Evolutionary conservation across 768 basidiomycete species (phyloP).

Genomic region (Auricularia sp.): DNA sequence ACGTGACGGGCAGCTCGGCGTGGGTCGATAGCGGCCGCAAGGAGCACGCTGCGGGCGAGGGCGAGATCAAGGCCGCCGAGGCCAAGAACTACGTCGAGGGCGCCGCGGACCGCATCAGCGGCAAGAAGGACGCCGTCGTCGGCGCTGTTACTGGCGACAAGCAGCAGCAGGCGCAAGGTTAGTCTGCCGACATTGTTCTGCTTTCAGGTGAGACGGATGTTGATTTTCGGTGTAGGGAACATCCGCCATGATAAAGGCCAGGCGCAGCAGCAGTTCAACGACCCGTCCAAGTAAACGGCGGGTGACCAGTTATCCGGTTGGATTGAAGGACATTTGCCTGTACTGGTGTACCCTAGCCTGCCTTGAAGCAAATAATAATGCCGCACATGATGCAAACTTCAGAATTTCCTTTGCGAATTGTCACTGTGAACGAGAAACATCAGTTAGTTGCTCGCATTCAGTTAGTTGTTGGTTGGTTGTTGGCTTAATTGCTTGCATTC

Average conservation of each 20-base stretch:
- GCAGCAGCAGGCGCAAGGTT: conserved; percentile 7
- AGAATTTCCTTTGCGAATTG: too few species aligned
- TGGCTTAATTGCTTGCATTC: too few species aligned
- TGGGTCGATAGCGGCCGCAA: conserved; percentile 9
- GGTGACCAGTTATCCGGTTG: too few species aligned
- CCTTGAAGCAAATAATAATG: too few species aligned
- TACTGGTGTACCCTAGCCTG: too few species aligned
- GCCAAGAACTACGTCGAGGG: conserved; percentile 8
- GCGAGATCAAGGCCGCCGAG: conserved; percentile 15
- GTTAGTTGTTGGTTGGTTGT: too few species aligned
- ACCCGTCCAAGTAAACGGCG: conserved; percentile 11
- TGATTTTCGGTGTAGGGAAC: conserved; percentile 32
- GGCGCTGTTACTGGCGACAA: conserved; percentile 16
- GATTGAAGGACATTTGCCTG: too few species aligned
- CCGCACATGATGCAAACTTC: too few species aligned
- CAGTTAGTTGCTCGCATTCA: too few species aligned
- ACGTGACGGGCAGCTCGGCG: conserved; percentile 6
- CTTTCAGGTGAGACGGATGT: background rate
- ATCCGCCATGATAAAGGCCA: conserved; percentile 44
- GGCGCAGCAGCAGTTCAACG: conserved; percentile 44
- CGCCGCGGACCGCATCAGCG: conserved; percentile 9
- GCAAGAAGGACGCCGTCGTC: conserved; percentile 11
- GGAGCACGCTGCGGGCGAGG: conserved; percentile 15
- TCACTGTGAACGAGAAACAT: too few species aligned
- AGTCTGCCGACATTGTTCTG: background rate